Evolutionary conservation across 768 basidiomycete genomes (phyloP), one percentile per base, ranked within the genome.

Genomic region (Mrakia gelida): DNA sequence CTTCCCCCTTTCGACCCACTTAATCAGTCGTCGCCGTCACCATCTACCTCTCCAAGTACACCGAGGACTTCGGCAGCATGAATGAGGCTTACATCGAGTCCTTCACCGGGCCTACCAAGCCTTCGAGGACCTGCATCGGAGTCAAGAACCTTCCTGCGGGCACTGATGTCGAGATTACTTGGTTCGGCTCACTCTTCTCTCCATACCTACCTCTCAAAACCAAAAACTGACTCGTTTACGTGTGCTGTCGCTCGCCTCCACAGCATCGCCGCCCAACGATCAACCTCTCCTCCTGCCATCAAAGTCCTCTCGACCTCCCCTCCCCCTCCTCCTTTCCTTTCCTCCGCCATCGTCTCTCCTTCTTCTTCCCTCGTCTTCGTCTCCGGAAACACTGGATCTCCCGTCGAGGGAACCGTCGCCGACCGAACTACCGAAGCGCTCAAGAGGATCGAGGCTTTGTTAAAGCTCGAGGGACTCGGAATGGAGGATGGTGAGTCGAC

Each of bases 261-360:
- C 71, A 71, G 68, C 43, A 71, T 56, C 56, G 75, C 75, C 45
- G 61, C 67, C 9, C 67, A 70, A 6, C 41, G 67, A 15, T 38
- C 67, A 5, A 41, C 67, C 41, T 70, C 67, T 26, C 28, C 65
- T 34, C 18, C 65, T 13, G 41, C 67, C 41, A 34, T 70, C 34
- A 70, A 70, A 23, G 18, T 43, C 41, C 18, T 70, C 41, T 26
- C 34, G 15, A 70, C 67, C 26, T 10, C 41, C 18, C 67, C 67
- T 70, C 67, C 67, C 11, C 67, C 67, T 80, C n/a, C 26, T 38
- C 62, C 62, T 23, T 81, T 59, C 80, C 84, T 8, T 83, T 84
- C 61, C 68, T 84, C 23, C 81, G 83, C 72, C 84, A 84, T 75
- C 82, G 83, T 23, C 83, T 83, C 23, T n/a, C 67, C 67, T 83